These are phyloP conservation scores for Xerocomellus intermedius DNA, from an alignment of 768 basidiomycete genomes.

Conservation along the genomic window DNA sequence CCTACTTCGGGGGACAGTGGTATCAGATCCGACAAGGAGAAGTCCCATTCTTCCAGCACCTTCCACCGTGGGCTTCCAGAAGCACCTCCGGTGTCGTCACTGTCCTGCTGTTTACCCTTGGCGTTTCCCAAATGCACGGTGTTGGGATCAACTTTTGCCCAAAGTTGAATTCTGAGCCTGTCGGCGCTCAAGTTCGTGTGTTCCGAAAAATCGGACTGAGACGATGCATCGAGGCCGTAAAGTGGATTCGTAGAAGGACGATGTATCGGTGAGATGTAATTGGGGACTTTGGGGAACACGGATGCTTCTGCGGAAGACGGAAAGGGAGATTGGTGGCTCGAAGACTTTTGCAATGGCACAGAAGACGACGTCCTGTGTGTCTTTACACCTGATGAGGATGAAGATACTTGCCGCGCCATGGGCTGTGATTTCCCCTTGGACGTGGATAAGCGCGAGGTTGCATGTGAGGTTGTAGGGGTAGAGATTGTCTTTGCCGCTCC, in stretches of 20 bases:
- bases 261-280: slow-evolving; percentile 80
- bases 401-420: slow-evolving; percentile 17
- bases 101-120: slow-evolving; percentile 49
- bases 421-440: slow-evolving; percentile 19
- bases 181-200: slow-evolving; percentile 54
- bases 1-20: slow-evolving; percentile 64
- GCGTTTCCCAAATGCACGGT: slow-evolving; percentile 15
- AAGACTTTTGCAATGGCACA: slow-evolving; percentile 23
- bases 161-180: slow-evolving; percentile 55
- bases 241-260: slow-evolving; percentile 81
- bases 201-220: slow-evolving; percentile 50
- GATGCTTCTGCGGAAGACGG: slow-evolving; percentile 13
- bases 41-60: slow-evolving; percentile 63
- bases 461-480: slow-evolving; percentile 1
- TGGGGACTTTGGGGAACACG: slow-evolving; percentile 38
- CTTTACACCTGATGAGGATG: slow-evolving; percentile 16
- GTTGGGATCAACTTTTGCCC: slow-evolving; percentile 44
- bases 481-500: slow-evolving; percentile 19
- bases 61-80: slow-evolving; percentile 51
- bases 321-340: slow-evolving; percentile 25
- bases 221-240: slow-evolving; percentile 58
- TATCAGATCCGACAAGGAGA: slow-evolving; percentile 56
- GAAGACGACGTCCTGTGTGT: slow-evolving; percentile 27
- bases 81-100: slow-evolving; percentile 4
- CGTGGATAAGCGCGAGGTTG: slow-evolving; percentile 9